Evolutionary conservation across 495 filamentous ascomycete genomes (phyloP).

Genomic region (Astrothelium subdiscretum): DNA sequence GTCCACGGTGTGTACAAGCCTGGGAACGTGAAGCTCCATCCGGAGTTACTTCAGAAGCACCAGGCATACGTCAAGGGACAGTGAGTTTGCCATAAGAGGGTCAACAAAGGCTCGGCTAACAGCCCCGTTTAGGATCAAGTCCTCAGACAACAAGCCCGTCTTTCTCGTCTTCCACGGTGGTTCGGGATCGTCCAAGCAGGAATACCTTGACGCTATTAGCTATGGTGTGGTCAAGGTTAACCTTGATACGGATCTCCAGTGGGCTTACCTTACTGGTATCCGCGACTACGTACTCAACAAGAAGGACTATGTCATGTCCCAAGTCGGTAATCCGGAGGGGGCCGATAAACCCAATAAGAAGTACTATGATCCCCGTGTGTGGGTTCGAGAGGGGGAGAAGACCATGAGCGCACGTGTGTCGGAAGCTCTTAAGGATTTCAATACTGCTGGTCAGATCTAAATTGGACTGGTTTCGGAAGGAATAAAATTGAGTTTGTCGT

Average conservation of each 20-base stretch:
- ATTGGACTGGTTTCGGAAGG: conserved; percentile 1
- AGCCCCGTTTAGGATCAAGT: conserved; percentile 29
- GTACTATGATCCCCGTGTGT: conserved; percentile 75
- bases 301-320: conserved; percentile 79
- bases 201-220: conserved; percentile 75
- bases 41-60: conserved; percentile 88
- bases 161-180: conserved; percentile 99
- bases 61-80: conserved; percentile 79
- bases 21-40: conserved; percentile 91
- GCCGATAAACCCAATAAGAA: conserved; percentile 93
- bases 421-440: conserved; percentile 82
- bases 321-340: conserved; percentile 92
- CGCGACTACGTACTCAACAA: conserved; percentile 88
- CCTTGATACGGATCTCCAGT: conserved; percentile 83
- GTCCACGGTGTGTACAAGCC: conserved; percentile 99
- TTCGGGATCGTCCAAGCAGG: conserved; percentile 76
- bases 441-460: conserved; percentile 78
- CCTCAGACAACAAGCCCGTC: conserved; percentile 67
- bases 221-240: conserved; percentile 98
- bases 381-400: conserved; percentile 95
- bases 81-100: conserved; percentile 16
- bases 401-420: conserved; percentile 76
- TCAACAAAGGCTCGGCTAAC: background rate
- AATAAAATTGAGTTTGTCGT: background rate
- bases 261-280: conserved; percentile 78